Percentiles rank a stretch among this genome's conserved stretches.
phyloP scores from a whole-genome alignment of 148 eudicot genomes.

The Agrostemma githago region DNA sequence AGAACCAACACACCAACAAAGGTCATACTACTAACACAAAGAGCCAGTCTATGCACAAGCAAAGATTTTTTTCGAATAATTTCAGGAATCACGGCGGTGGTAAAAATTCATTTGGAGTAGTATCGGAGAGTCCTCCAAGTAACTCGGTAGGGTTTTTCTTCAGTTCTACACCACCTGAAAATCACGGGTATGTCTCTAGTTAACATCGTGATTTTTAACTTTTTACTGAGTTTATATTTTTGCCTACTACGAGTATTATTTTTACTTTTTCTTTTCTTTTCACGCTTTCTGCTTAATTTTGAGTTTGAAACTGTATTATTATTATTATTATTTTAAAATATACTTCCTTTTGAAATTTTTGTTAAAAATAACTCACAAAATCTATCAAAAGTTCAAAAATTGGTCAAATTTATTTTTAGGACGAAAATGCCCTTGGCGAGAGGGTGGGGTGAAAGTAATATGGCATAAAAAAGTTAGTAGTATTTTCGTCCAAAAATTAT shows the following conservation, averaged over 20 bases:
- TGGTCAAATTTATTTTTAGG: too few relatives aligned
- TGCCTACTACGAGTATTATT: neutral
- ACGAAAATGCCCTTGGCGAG: too few relatives aligned
- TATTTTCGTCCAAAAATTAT: too few relatives aligned
- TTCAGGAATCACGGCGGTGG: conserved; percentile 55
- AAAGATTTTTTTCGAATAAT: conserved; percentile 62
- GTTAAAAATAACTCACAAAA: too few relatives aligned
- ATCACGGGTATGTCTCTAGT: conserved; percentile 57
- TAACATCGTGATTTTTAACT: conserved; percentile 5
- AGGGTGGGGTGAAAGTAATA: too few relatives aligned
- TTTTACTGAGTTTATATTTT: conserved; percentile 4
- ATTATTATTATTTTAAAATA: too few relatives aligned
- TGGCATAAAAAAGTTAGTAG: too few relatives aligned
- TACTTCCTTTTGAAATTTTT: too few relatives aligned
- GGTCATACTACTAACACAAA: conserved; percentile 56
- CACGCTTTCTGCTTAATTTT: too few relatives aligned
- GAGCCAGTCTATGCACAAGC: conserved; percentile 50
- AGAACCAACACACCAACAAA: conserved; percentile 56
- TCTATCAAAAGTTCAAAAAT: too few relatives aligned
- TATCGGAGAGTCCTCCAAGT: conserved; percentile 93
- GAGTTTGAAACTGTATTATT: neutral
- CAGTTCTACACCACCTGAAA: conserved; percentile 93
- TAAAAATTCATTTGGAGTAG: conserved; percentile 42
- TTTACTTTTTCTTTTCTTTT: too few relatives aligned
- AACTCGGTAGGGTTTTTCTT: conserved; percentile 86